Evolutionary conservation across 2,329 filamentous ascomycete species (phyloP), one percentile per base, ranked within the genome.

Genomic region (Diaporthe destruens): DNA sequence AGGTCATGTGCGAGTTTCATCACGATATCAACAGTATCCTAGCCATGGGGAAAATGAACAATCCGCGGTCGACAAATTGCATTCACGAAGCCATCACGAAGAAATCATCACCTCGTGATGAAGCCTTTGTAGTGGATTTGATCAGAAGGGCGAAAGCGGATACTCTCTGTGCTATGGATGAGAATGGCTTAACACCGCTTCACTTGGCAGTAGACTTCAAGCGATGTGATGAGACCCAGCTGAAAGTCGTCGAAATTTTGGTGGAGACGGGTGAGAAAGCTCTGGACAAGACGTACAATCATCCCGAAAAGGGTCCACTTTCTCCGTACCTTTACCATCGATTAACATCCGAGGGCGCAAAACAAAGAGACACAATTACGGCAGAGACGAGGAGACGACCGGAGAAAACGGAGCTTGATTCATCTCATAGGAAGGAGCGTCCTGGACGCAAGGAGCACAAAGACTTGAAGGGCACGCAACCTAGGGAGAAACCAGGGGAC

Each of bases 1-100:
- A 71, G n/a, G 65, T 29, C 34, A 71, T 76, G 44, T 71, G 72
- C 44, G 71, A 77, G 47, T 68, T 53, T 2, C 51, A 73, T 49
- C 34, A 67, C 39, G 42, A 74, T 36, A 74, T 75, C 34, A 70
- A 74, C 42, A 66, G 49, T 29, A 53, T 74, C 23, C 57, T 63
- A 7, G 32, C 29, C 12, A 42, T 63, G 23, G 42, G 42, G 3
- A 44, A 44, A 7, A 44, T 44, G 11, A 23, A 32, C 1, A 42
- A 42, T 63, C 34, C 36, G 5, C 57, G 44, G 14, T 36, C 34
- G 18, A 63, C 34, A 8, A 63, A 63, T 20, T 42, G 57, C 57
- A 63, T 63, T 39, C 57, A 63, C 25, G 57, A 16, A n/a, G 57
- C 57, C 23, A 63, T 63, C 32, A 42, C 25, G 34, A 36, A 63